phyloP scores from a whole-genome alignment of 495 filamentous ascomycete species.

The Penicillium riverlandense region DNA sequence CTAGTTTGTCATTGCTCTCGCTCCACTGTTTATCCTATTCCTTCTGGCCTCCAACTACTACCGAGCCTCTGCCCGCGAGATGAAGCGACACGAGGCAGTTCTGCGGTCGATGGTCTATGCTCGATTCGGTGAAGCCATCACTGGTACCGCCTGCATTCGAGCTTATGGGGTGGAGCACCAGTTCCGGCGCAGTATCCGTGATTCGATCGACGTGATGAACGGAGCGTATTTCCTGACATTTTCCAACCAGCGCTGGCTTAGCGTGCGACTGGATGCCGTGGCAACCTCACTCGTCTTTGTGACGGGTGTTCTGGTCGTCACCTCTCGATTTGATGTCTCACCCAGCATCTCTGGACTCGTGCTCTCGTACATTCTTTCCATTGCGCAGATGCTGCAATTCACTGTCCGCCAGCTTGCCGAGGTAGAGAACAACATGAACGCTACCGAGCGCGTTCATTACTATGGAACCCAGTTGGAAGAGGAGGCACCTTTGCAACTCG shows the following conservation, averaged over 20 bases:
- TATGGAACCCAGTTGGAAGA: slow-evolving; percentile 84
- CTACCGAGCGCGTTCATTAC: slow-evolving; percentile 87
- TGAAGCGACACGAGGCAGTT: slow-evolving; percentile 89
- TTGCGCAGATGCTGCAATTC: slow-evolving; percentile 96
- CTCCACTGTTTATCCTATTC: slow-evolving; percentile 73
- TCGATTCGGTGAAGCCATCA: slow-evolving; percentile 83
- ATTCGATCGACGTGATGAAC: slow-evolving; percentile 83
- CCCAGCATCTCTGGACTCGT: slow-evolving; percentile 85
- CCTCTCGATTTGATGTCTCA: slow-evolving; percentile 78
- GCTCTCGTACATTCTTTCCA: slow-evolving; percentile 83
- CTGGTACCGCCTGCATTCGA: slow-evolving; percentile 75
- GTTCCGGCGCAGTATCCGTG: slow-evolving; percentile 61
- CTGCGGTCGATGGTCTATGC: slow-evolving; percentile 82
- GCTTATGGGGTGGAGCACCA: slow-evolving; percentile 75
- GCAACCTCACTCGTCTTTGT: slow-evolving; percentile 78
- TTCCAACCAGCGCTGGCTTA: slow-evolving; percentile 89
- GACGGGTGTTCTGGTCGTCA: slow-evolving; percentile 85
- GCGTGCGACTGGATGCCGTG: slow-evolving; percentile 74
- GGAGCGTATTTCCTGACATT: slow-evolving; percentile 91
- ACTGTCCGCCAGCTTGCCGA: slow-evolving; percentile 91
- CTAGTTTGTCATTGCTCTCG: slow-evolving; percentile 77
- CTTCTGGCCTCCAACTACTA: slow-evolving; percentile 83
- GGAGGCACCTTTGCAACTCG: slow-evolving; percentile 72
- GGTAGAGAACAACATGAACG: slow-evolving; percentile 96
- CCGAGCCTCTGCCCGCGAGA: slow-evolving; percentile 79